Evolutionary conservation across 2,329 filamentous ascomycete genomes (phyloP).

Genomic region (Mollisia scopiformis): DNA sequence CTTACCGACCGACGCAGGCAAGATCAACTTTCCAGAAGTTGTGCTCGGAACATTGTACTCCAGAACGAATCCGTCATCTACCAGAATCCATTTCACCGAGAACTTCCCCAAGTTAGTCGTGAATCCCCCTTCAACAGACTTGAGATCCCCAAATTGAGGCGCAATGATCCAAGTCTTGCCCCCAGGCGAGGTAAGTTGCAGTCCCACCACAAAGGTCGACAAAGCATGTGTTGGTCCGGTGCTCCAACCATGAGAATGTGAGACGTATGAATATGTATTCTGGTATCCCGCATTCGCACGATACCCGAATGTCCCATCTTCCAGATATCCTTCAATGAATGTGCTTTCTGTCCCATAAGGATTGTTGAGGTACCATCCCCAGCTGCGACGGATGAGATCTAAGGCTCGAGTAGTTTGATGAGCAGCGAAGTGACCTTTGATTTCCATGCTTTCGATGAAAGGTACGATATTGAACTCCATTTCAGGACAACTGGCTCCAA

Average conservation of each 20-base stretch:
- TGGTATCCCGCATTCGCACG: slow-evolving; percentile 48
- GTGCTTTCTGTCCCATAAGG: slow-evolving; percentile 61
- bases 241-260: slow-evolving; percentile 54
- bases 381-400: slow-evolving; percentile 55
- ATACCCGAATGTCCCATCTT: slow-evolving; percentile 60
- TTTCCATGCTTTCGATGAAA: slow-evolving; percentile 60
- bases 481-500: slow-evolving; percentile 57
- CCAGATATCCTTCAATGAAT: slow-evolving; percentile 60
- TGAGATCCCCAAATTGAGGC: slow-evolving; percentile 44
- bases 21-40: slow-evolving; percentile 17
- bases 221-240: slow-evolving; percentile 50
- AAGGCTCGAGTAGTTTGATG: slow-evolving; percentile 53
- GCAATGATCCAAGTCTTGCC: slow-evolving; percentile 42
- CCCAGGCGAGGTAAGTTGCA: slow-evolving; percentile 39
- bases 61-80: slow-evolving; percentile 8
- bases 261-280: slow-evolving; percentile 47
- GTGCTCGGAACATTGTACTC: slow-evolving; percentile 15
- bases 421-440: slow-evolving; percentile 56
- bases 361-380: slow-evolving; percentile 64
- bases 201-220: slow-evolving; percentile 46
- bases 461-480: slow-evolving; percentile 56
- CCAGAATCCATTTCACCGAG: slow-evolving; percentile 34
- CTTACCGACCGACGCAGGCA: background rate
- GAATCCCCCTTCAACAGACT: slow-evolving; percentile 43
- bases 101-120: slow-evolving; percentile 42